These are phyloP conservation scores for Aureobasidium sp. DNA, from an alignment of 2,329 filamentous ascomycete genomes.

Conservation along the genomic window DNA sequence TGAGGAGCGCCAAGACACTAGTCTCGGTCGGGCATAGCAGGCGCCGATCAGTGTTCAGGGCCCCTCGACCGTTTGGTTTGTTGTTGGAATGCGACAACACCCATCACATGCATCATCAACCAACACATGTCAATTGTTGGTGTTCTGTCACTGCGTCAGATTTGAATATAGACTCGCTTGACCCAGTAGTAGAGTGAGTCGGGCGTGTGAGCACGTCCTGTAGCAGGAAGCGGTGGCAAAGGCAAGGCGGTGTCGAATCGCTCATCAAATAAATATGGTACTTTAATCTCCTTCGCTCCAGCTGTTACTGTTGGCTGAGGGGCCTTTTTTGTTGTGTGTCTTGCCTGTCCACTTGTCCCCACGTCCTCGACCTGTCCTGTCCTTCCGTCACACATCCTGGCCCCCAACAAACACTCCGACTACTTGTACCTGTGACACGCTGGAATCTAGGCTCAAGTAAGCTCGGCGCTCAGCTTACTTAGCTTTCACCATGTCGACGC, in stretches of 20 bases:
- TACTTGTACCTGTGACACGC: constrained; percentile 9
- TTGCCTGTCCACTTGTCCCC: not conserved
- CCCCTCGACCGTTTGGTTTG: constrained; percentile 2
- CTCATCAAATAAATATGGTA: constrained; percentile 12
- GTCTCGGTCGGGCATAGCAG: not conserved
- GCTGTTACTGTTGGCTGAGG: not conserved
- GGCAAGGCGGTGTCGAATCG: constrained; percentile 4
- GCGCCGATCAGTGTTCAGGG: not conserved
- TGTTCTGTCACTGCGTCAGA: not conserved
- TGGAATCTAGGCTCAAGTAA: constrained; percentile 7
- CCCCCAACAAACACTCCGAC: not conserved
- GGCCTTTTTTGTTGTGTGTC: not conserved
- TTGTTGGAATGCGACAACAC: constrained; percentile 3
- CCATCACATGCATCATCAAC: not conserved
- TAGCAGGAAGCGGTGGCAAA: not conserved
- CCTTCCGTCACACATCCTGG: not conserved
- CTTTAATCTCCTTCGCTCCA: constrained; percentile 9
- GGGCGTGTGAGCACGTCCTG: not conserved
- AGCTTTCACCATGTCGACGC: constrained; percentile 17
- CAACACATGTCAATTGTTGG: constrained; percentile 4
- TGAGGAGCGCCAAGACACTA: not conserved
- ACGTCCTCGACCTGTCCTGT: not conserved
- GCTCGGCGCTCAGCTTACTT: constrained; percentile 12
- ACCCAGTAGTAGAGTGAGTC: not conserved
- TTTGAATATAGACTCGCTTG: not conserved